Evolutionary conservation across 2,329 filamentous ascomycete species (phyloP), one percentile per base, ranked within the genome.

Genomic region (Chaetomium sp.): DNA sequence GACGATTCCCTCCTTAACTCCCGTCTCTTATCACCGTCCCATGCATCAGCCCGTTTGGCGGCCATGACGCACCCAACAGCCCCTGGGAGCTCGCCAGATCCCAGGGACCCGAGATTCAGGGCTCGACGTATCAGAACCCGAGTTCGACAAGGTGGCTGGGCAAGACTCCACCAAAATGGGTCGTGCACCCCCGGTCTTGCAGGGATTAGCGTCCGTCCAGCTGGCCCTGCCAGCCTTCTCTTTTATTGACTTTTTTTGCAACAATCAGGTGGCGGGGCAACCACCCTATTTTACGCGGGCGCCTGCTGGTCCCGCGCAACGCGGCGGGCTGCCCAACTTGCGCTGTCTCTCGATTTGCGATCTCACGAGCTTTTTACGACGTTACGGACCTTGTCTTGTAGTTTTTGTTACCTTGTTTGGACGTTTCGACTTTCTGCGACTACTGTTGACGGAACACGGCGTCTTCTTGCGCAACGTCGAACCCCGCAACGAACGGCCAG

Each of bases 241-340:
- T 68, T 73, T 73, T 74, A 70, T 72, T 73, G 70, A 71, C 68
- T 70, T 72, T 71, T 71, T 71, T 57, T 25, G 54, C 56, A 63
- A 60, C 53, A 69, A 69, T 63, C 38, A 69, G 69, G 70, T 74
- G 72, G 72, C 72, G 71, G 72, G 72, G 72, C 72, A 74, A 74
- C 72, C 62, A 42, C 25, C 56, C 63, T 72, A 72, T 73, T 72
- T 72, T 60, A 67, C 60, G 33, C 57, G 55, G 62, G 63, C 58
- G 60, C 62, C 57, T 65, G 60, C 63, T 21, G 31, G 35, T 33
- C 31, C 61, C 57, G 51, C 54, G 62, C 60, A 12, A 35, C 38
- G 31, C 33, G 35, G 53, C 49, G 47, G 51, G 16, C 51, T 31
- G 60, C 66, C 60, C 57, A 59, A 65, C 60, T 63, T 61, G 42